Conservation (phyloP, 2,329 filamentous ascomycete genomes). For the Byssochlamys sp. region DNA sequence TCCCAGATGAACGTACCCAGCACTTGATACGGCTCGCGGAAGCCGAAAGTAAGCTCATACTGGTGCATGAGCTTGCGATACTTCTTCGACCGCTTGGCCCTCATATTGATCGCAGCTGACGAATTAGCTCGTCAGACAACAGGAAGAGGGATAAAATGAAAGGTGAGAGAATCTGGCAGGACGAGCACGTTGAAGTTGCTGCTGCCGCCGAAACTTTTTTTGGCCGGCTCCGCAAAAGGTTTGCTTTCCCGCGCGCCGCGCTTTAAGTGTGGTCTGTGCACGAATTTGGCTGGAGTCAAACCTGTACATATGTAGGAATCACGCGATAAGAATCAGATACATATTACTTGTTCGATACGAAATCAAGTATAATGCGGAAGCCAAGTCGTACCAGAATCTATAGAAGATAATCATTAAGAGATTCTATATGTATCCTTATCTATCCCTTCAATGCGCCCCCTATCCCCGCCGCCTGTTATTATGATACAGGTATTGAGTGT, state of each 20-base stretch:
- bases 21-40: constrained; percentile 89
- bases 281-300: background rate
- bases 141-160: background rate
- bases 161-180: background rate
- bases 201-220: constrained; percentile 21
- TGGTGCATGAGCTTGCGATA: constrained; percentile 90
- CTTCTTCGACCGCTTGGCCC: constrained; percentile 60
- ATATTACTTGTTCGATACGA: background rate
- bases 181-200: constrained; percentile 5
- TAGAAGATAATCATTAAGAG: background rate
- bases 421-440: background rate
- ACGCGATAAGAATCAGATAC: background rate
- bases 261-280: constrained; percentile 19
- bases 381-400: background rate
- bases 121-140: background rate
- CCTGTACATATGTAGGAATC: background rate
- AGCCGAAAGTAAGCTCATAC: constrained; percentile 77
- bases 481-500: background rate
- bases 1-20: constrained; percentile 44
- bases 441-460: background rate
- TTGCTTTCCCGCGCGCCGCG: constrained; percentile 2
- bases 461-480: background rate
- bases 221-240: constrained; percentile 18
- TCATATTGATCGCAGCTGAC: constrained; percentile 42
- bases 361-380: background rate